These are phyloP conservation scores for Candida odintsovae DNA, from an alignment of 805 yeast genomes.

Conservation along the genomic window DNA sequence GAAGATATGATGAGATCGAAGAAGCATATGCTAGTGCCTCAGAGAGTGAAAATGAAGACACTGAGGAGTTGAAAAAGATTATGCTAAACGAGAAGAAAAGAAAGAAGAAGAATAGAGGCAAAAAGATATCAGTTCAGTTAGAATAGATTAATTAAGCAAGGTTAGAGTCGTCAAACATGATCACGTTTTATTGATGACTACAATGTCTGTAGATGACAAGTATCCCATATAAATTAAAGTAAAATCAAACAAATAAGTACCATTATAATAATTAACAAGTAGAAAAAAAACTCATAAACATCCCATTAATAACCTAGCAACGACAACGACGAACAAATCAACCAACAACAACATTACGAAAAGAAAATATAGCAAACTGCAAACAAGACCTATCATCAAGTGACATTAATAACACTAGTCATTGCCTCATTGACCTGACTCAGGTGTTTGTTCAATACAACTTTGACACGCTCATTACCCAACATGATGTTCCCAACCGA, in stretches of 20 bases:
- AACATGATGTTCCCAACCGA: constrained; percentile 43
- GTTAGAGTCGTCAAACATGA: not conserved
- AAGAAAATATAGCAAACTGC: not conserved
- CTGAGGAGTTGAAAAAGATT: constrained; percentile 55
- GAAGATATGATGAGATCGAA: constrained; percentile 35
- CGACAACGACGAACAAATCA: not conserved
- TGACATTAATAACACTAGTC: constrained; percentile 24
- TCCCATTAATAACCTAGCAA: not conserved
- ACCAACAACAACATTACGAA: not conserved
- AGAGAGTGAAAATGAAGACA: constrained; percentile 73
- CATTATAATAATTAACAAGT: not conserved
- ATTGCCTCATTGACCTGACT: constrained; percentile 38
- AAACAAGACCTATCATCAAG: constrained; percentile 1
- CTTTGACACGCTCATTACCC: constrained; percentile 46
- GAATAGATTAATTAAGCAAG: constrained; percentile 26
- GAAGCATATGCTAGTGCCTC: constrained; percentile 41
- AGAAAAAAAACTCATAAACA: not conserved
- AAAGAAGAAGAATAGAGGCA: constrained; percentile 34
- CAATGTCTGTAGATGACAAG: not conserved
- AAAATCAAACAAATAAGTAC: not conserved
- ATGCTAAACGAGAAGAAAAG: constrained; percentile 36
- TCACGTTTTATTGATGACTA: not conserved
- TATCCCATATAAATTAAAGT: not conserved
- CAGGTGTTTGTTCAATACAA: constrained; percentile 32
- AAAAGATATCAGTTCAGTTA: constrained; percentile 48